Evolutionary conservation across 2,329 filamentous ascomycete genomes (phyloP), one percentile per base, ranked within the genome.

Genomic region (Sporothrix luriei): DNA sequence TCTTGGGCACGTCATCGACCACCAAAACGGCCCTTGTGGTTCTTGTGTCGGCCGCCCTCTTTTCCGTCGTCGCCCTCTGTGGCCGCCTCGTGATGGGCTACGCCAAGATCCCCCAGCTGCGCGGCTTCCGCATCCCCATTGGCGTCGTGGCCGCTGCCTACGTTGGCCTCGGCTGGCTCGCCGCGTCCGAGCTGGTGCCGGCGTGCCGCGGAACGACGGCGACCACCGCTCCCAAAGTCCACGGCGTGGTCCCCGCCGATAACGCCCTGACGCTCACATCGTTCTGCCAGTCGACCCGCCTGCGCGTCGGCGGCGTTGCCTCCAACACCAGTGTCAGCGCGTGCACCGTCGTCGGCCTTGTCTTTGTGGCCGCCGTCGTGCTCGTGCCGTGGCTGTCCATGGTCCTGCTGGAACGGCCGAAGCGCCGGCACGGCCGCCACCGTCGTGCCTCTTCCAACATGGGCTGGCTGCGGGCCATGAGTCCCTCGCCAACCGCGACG

Each of bases 81-180:
- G 73, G 77, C 6, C 71, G 75, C 2, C 64, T 71, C 51, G 33
- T 77, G 33, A 72, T 78, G 59, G 68, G 73, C 14, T 71, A 72
- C 46, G 77, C 73, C 68, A 73, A 78, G 55, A 70, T 79, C 3
- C 78, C 78, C 0, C 74, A 74, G 19, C 73, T 75, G 1, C 66
- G 33, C 43, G 67, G 71, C 10, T 78, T 79, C 52, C 73, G 78
- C 38, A 61, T 78, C 3, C 76, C 76, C 26, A 74, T 79, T 43
- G 78, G 79, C 29, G 71, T 26, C 6, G 46, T 74, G 33, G 75
- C 75, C 0, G 70, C 74, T 11, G 68, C 69, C 14, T 73, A 78
- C 7, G 74, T 76, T 19, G 69, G 11, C 1, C 52, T 68, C 7
- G 71, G 61, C 29, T 55, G 61, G 54, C 68, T 71, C 54, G 67